A percentile compares a stretch with the other conserved stretches of the same genome.
Conservation (phyloP, 2,329 filamentous ascomycete genomes). For the Microdochium nivale region DNA sequence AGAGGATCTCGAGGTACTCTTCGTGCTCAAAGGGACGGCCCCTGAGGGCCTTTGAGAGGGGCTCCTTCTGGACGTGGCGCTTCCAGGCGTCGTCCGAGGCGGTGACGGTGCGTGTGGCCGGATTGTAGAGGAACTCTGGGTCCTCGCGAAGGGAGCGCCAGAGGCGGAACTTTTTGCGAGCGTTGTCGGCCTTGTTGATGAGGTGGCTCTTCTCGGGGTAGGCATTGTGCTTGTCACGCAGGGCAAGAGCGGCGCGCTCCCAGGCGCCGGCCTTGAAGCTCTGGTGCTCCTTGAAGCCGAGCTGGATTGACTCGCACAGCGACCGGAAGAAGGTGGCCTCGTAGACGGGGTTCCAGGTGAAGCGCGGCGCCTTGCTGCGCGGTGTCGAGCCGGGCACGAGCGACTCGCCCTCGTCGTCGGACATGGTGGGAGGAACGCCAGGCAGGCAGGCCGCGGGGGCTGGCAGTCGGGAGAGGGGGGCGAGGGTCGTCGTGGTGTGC, state of each 20-base stretch:
- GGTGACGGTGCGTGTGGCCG: constrained; percentile 38
- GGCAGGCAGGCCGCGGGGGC: too few species aligned
- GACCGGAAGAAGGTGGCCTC: constrained; percentile 54
- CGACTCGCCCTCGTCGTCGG: constrained; percentile 19
- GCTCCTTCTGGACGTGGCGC: constrained; percentile 51
- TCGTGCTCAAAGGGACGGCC: constrained; percentile 52
- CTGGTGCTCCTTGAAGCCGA: constrained; percentile 47
- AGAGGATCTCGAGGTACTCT: constrained; percentile 51
- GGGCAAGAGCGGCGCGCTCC: constrained; percentile 45
- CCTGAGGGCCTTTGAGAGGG: constrained; percentile 46
- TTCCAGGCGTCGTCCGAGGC: constrained; percentile 49
- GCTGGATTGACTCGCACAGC: constrained; percentile 48
- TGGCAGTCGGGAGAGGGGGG: too few species aligned
- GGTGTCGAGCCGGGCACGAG: constrained; percentile 12
- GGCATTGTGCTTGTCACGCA: constrained; percentile 46
- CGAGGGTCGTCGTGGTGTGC: not conserved
- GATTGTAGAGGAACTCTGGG: constrained; percentile 47
- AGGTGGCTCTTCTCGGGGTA: constrained; percentile 53
- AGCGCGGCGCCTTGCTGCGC: constrained; percentile 34
- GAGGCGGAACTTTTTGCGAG: constrained; percentile 52
- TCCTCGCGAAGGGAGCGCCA: constrained; percentile 51
- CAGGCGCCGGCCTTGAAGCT: constrained; percentile 55
- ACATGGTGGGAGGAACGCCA: too few species aligned
- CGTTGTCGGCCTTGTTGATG: constrained; percentile 57
- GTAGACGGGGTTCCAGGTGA: constrained; percentile 51